Conservation (phyloP, 768 basidiomycete genomes). For the Strobilomyces dryophilus region DNA sequence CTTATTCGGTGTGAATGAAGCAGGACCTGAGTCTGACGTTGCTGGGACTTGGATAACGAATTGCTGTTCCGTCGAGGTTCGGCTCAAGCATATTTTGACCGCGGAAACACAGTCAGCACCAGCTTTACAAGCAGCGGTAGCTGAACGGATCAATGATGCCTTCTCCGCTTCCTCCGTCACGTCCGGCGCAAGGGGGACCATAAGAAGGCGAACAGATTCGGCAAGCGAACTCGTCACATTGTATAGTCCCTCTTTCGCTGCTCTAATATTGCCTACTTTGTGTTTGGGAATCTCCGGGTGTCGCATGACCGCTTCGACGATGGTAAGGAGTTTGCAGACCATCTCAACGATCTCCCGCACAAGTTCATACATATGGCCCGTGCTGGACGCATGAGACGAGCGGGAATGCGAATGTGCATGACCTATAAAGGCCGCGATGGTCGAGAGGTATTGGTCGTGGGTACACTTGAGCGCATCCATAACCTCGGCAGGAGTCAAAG, state of each 20-base stretch:
- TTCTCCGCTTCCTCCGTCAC: conserved; percentile 82
- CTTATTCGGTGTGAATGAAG: conserved; percentile 45
- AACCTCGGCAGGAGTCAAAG: conserved; percentile 63
- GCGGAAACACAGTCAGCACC: conserved; percentile 86
- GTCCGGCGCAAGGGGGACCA: conserved; percentile 41
- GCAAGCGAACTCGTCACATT: conserved; percentile 82
- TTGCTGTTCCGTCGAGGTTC: conserved; percentile 55
- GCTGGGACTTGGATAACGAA: conserved; percentile 64
- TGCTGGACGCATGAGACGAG: conserved; percentile 86
- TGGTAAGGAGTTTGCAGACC: conserved; percentile 85
- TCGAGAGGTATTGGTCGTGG: conserved; percentile 88
- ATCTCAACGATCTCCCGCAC: conserved; percentile 93
- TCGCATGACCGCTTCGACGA: conserved; percentile 84
- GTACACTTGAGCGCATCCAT: conserved; percentile 75
- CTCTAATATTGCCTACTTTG: conserved; percentile 60
- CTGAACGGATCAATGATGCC: conserved; percentile 69
- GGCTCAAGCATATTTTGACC: conserved; percentile 76
- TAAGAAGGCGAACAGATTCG: conserved; percentile 79
- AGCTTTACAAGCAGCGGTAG: conserved; percentile 82
- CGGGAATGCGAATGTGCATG: conserved; percentile 93
- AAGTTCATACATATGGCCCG: conserved; percentile 90
- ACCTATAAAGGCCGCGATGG: conserved; percentile 96
- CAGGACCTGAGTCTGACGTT: conserved; percentile 40
- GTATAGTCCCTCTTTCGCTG: conserved; percentile 79
- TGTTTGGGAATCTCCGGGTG: conserved; percentile 66